These are phyloP conservation scores for Davidsoniella virescens DNA, from an alignment of 2,329 filamentous ascomycete genomes.

Conservation along the genomic window DNA sequence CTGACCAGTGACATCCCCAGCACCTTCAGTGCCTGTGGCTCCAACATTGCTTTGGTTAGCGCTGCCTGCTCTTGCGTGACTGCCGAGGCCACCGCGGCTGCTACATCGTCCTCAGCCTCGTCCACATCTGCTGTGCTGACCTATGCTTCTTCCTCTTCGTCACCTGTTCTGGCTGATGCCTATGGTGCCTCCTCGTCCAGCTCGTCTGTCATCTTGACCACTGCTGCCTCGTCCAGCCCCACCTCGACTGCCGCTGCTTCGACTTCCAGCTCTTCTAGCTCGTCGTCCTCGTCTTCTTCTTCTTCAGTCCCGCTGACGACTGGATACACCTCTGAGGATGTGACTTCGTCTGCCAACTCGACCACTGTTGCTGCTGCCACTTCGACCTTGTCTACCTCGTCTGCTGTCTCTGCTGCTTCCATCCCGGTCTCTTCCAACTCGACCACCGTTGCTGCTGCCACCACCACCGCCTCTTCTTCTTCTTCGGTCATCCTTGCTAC, in stretches of 20 bases:
- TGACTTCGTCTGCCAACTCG: background rate
- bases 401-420: background rate
- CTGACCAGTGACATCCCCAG: slow-evolving; percentile 18
- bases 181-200: background rate
- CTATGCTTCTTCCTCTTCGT: background rate
- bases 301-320: background rate
- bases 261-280: background rate
- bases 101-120: background rate
- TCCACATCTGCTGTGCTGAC: background rate
- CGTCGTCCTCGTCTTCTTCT: background rate
- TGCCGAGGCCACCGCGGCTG: background rate
- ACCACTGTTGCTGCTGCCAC: background rate
- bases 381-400: background rate
- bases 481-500: background rate
- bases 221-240: background rate
- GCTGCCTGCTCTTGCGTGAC: slow-evolving; percentile 56
- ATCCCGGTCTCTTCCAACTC: too few relatives aligned
- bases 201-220: background rate
- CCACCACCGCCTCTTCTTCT: too few relatives aligned
- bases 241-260: background rate
- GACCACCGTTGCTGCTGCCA: too few relatives aligned
- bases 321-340: background rate
- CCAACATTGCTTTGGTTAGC: slow-evolving; percentile 34
- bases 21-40: slow-evolving; percentile 21
- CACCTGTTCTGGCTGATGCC: background rate